Evolutionary conservation across 2,329 filamentous ascomycete genomes (phyloP).

Genomic region (Fusarium sp.): DNA sequence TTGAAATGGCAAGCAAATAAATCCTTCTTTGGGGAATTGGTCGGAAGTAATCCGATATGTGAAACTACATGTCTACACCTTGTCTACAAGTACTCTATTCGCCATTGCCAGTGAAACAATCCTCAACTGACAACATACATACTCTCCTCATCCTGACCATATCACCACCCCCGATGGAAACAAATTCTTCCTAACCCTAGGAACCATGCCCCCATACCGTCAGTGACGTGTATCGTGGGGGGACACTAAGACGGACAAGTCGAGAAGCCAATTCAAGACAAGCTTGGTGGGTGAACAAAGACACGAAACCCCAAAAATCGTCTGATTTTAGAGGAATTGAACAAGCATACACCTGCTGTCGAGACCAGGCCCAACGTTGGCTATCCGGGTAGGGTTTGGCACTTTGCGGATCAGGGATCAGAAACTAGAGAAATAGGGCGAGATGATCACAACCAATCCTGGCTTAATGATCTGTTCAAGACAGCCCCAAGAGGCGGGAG

Average conservation of each 20-base stretch:
- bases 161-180: background rate
- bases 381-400: constrained; percentile 4
- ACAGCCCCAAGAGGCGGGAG: background rate
- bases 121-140: background rate
- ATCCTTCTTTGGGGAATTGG: background rate
- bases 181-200: constrained; percentile 16
- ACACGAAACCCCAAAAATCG: background rate
- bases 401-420: constrained; percentile 18
- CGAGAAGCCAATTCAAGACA: constrained; percentile 7
- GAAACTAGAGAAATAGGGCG: background rate
- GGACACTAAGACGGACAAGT: background rate
- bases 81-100: background rate
- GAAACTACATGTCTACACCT: background rate
- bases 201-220: constrained; percentile 8
- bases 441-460: constrained; percentile 10
- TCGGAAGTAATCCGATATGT: constrained; percentile 15
- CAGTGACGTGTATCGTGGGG: constrained; percentile 34
- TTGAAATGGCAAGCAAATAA: background rate
- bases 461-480: constrained; percentile 11
- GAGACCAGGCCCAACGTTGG: background rate
- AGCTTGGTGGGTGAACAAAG: constrained; percentile 5
- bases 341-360: background rate
- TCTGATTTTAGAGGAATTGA: background rate
- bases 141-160: background rate
- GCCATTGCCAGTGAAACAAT: background rate